Base-by-base conservation (phyloP, 192 early-diverging fungal genomes). In the Phlyctochytrium bullatum region DNA sequence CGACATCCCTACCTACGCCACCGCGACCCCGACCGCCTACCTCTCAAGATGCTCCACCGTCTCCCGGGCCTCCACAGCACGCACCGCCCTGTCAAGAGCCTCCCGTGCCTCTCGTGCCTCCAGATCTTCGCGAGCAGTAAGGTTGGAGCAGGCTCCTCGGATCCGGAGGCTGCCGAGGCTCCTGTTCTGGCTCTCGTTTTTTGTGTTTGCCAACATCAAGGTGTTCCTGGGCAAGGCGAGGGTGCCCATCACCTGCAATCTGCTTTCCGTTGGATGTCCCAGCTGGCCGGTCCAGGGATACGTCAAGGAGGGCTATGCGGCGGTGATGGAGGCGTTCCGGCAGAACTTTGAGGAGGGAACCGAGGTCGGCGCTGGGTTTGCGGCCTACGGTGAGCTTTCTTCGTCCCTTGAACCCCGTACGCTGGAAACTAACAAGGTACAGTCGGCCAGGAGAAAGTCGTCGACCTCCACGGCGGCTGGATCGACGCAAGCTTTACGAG, bases 391-490 rank as follows among this genome's bases (percentile, higher is more conserved):
- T 66, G 29, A 35, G 60, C 6, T n/a, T n/a, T n/a, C n/a, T n/a
- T n/a, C n/a, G n/a, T n/a, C n/a, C n/a, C n/a, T n/a, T n/a, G n/a
- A n/a, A n/a, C n/a, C n/a, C n/a, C n/a, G n/a, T n/a, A n/a, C n/a
- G n/a, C n/a, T n/a, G n/a, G n/a, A n/a, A n/a, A n/a, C n/a, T n/a
- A n/a, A n/a, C n/a, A n/a, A n/a, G n/a, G n/a, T 47, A 20, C 64
- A 69, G 85, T 83, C 24, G 81, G 82, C 33, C 83, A 83, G 1
- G 59, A 82, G 31, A 73, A 75, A 1, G 83, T 89, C n/a, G 77
- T 88, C 4, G 83, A 90, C 54, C 34, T 91, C 3, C 75, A 68
- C 59, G 86, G 86, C n/a, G 90, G 90, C 17, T 83, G 68, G 73
- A 68, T 74, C 64, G 73, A 89, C 72, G 29, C 64, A 63, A 34